Percentiles rank a stretch among this genome's conserved stretches.
phyloP scores from a whole-genome alignment of 164 flowering plant genomes.

The Vitis labrusca region DNA sequence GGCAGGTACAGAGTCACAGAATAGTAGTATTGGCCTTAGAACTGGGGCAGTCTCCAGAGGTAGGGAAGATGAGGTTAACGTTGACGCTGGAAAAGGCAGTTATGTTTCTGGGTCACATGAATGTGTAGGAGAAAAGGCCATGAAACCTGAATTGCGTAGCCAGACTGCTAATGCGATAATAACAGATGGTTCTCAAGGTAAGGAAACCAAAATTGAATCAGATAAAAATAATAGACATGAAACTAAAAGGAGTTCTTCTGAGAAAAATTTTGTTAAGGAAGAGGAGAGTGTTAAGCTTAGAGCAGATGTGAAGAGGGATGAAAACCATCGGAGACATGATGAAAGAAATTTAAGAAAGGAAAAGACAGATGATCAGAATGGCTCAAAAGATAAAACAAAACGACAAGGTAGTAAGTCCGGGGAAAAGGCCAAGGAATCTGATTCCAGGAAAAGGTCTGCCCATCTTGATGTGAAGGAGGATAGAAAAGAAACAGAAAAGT shows the following conservation, averaged over 20 bases:
- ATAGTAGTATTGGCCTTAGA: constrained; percentile 7
- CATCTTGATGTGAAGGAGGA: constrained; percentile 47
- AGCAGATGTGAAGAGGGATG: constrained; percentile 37
- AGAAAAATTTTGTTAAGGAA: constrained; percentile 30
- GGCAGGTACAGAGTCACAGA: too few species aligned
- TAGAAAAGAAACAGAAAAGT: constrained; percentile 43
- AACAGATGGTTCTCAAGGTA: constrained; percentile 25
- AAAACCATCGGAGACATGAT: constrained; percentile 39
- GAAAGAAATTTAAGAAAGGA: constrained; percentile 43
- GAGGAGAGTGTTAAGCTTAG: constrained; percentile 29
- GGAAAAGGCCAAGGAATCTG: constrained; percentile 48
- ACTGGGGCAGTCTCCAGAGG: constrained; percentile 15
- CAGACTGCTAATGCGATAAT: constrained; percentile 10
- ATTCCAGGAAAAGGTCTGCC: constrained; percentile 37
- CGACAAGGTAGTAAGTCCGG: constrained; percentile 34
- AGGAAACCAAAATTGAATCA: constrained; percentile 27
- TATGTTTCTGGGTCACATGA: constrained; percentile 24
- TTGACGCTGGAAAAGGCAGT: constrained; percentile 18
- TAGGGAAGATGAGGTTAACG: constrained; percentile 13
- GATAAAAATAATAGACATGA: constrained; percentile 36
- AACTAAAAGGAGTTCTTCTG: constrained; percentile 29
- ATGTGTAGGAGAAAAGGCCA: constrained; percentile 20
- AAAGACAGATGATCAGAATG: constrained; percentile 41
- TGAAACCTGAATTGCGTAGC: constrained; percentile 28
- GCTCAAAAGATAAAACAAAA: constrained; percentile 47